These are phyloP conservation scores for Oidiodendron maius DNA, from an alignment of 495 filamentous ascomycete genomes.

Conservation along the genomic window DNA sequence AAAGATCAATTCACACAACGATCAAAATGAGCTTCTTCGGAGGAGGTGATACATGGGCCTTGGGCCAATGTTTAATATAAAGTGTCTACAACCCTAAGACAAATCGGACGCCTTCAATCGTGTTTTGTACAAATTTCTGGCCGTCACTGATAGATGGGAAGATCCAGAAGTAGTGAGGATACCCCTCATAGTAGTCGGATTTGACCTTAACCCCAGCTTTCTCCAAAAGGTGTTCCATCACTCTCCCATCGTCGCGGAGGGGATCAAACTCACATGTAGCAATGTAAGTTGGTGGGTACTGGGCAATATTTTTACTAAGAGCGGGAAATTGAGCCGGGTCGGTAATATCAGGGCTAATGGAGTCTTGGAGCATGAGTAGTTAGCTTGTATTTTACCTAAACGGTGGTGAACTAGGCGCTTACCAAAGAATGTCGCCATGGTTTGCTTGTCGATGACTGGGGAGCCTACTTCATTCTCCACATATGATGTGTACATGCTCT, in stretches of 20 bases:
- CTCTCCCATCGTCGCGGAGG: conserved; percentile 23
- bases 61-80: no score
- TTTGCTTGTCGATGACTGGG: conserved; percentile 19
- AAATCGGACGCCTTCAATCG: conserved; percentile 1
- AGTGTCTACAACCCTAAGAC: no score
- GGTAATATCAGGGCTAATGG: conserved; percentile 5
- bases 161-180: conserved; percentile 15
- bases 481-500: conserved; percentile 15
- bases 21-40: no score
- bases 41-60: no score
- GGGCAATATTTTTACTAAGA: conserved; percentile 9
- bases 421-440: conserved; percentile 13
- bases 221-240: conserved; percentile 22
- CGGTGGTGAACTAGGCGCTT: no score
- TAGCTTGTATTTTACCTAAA: no score
- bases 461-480: neutral
- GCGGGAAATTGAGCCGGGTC: conserved; percentile 15
- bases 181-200: conserved; percentile 8
- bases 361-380: no score
- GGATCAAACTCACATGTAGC: conserved; percentile 23
- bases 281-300: conserved; percentile 25
- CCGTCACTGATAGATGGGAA: conserved; percentile 6
- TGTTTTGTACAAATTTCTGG: conserved; percentile 12
- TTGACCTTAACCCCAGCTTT: conserved; percentile 21
- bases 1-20: no score